Evolutionary conservation across 495 filamentous ascomycete genomes (phyloP).

Genomic region (Ramalina intermedia): DNA sequence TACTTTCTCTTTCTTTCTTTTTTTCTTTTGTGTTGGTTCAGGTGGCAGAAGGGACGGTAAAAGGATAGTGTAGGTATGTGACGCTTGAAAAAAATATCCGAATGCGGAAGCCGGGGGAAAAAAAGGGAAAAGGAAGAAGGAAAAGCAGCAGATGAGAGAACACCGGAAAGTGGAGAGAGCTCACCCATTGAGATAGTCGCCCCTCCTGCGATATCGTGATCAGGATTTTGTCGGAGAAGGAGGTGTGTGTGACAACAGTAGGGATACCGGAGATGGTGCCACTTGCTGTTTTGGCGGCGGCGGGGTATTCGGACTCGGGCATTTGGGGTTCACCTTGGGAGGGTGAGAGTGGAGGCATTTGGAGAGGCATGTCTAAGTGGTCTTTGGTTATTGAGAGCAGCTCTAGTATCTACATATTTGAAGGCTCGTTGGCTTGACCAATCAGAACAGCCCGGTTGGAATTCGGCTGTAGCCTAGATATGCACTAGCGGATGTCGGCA

Average conservation of each 20-base stretch:
- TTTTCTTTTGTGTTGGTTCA: no score
- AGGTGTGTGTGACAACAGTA: slow-evolving; percentile 56
- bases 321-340: neutral
- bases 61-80: no score
- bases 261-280: slow-evolving; percentile 48
- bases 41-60: no score
- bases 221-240: slow-evolving; percentile 85
- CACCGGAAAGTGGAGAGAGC: neutral
- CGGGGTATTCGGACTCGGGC: slow-evolving; percentile 44
- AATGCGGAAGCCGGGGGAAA: no score
- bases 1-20: no score
- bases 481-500: neutral
- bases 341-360: slow-evolving; percentile 5
- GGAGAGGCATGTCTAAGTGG: slow-evolving; percentile 9
- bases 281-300: slow-evolving; percentile 48
- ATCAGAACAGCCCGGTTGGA: no score
- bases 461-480: neutral
- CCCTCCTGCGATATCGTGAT: slow-evolving; percentile 79
- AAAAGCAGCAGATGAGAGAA: no score
- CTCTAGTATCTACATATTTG: no score
- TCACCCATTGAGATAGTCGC: slow-evolving; percentile 81
- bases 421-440: no score
- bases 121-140: no score
- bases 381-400: no score
- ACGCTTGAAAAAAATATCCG: neutral